Evolutionary conservation across 352 stramenopile species (phyloP).

Genomic region (Peronospora farinosa): DNA sequence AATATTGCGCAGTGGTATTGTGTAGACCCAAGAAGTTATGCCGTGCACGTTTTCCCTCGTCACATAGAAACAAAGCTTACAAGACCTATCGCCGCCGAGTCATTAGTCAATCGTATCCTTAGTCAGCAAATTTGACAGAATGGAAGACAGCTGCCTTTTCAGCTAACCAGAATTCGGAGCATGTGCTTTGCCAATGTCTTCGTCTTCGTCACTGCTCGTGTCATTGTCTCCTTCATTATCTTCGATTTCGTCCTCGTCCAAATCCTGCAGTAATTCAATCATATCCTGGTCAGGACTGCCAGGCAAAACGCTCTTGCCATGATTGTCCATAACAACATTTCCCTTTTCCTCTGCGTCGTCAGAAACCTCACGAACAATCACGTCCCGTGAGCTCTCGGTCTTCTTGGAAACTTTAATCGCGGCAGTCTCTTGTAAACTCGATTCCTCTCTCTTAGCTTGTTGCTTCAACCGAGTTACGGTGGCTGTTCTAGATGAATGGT

Average conservation of each 20-base stretch:
- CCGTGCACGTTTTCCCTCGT: slow-evolving; percentile 5
- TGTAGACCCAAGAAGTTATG: background rate
- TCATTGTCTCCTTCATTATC: slow-evolving; percentile 8
- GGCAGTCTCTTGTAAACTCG: background rate
- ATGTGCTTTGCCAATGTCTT: slow-evolving; percentile 9
- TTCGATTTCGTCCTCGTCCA: slow-evolving; percentile 9
- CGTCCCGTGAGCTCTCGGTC: slow-evolving; percentile 6
- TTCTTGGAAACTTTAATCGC: slow-evolving; percentile 19
- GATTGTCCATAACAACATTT: slow-evolving; percentile 4
- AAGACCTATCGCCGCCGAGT: slow-evolving; percentile 18
- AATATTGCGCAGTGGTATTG: background rate
- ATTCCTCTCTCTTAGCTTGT: slow-evolving; percentile 3
- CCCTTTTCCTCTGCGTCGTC: slow-evolving; percentile 11
- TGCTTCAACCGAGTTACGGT: slow-evolving; percentile 10
- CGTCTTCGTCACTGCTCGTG: slow-evolving; percentile 23
- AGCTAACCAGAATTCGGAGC: slow-evolving; percentile 3
- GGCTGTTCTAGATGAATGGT: slow-evolving; percentile 1
- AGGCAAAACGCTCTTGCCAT: background rate
- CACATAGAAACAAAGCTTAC: slow-evolving; percentile 17
- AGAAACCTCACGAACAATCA: slow-evolving; percentile 6
- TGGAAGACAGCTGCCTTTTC: slow-evolving; percentile 21
- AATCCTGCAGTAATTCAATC: slow-evolving; percentile 13
- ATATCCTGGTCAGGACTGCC: slow-evolving; percentile 18
- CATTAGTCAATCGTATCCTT: slow-evolving; percentile 18
- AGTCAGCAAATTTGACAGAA: slow-evolving; percentile 28